phyloP scores from a whole-genome alignment of 805 yeast species.

The Myxozyma mucilagina region DNA sequence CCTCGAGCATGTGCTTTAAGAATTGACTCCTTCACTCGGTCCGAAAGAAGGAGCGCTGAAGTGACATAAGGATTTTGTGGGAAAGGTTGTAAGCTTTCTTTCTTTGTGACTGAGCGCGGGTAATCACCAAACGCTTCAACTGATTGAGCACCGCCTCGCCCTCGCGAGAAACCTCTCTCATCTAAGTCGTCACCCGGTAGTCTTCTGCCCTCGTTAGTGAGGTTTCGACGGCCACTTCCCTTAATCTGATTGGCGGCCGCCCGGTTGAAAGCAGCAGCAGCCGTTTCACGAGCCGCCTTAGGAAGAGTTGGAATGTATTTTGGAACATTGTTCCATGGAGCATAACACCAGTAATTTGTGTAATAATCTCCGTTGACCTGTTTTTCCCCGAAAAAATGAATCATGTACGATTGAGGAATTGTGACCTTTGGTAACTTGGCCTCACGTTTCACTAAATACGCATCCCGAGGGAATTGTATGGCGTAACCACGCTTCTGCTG shows the following conservation, averaged over 20 bases:
- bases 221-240: conserved; percentile 34
- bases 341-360: conserved; percentile 18
- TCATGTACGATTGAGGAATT: conserved; percentile 24
- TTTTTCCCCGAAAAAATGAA: conserved; percentile 30
- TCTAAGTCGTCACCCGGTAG: neutral
- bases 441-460: conserved; percentile 3
- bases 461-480: conserved; percentile 6
- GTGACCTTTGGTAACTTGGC: conserved; percentile 3
- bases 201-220: conserved; percentile 22
- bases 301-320: conserved; percentile 23
- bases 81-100: conserved; percentile 60
- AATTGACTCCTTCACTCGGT: conserved; percentile 60
- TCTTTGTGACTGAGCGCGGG: neutral
- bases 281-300: neutral
- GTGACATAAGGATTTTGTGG: conserved; percentile 70
- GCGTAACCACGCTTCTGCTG: neutral
- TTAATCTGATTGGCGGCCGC: conserved; percentile 20
- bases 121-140: neutral
- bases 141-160: neutral
- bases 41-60: conserved; percentile 63
- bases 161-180: neutral
- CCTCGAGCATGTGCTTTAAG: conserved; percentile 55
- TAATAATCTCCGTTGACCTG: conserved; percentile 31
- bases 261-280: neutral
- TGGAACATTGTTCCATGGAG: conserved; percentile 31